Base-by-base conservation (phyloP, 192 early-diverging fungal genomes). In the Geranomyces michiganensis region DNA sequence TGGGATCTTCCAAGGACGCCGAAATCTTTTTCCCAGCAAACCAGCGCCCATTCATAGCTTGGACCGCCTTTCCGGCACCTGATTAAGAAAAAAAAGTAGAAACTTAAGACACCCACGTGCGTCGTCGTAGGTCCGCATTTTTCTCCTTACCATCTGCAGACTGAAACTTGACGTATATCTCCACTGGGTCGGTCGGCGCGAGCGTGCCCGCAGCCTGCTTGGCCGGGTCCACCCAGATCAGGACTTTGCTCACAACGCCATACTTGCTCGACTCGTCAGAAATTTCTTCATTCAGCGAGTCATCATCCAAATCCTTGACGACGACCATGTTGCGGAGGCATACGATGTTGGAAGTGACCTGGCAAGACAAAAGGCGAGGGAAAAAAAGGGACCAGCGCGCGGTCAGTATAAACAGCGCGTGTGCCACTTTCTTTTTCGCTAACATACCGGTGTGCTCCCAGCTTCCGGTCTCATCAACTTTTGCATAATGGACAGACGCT, bases 231-330 rank as follows among this genome's bases (percentile, higher is more conserved):
- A 85, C 71, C 64, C 87, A 85, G 56, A 92, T 82, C 32, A 85
- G 79, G 0, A 94, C 91, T 44, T 83, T 84, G 47, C 65, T 63
- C 6, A 96, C 88, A 56, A 75, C 73, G 0, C 94, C 94, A 68
- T 88, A 94, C 76, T 94, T 94, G 68, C 74, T 74, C 60, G 90
- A 93, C 71, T 96, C 94, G 56, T 91, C 90, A 14, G 80, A 79
- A 68, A 96, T 92, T 71, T 96, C 94, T 0, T 85, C 88, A n/a
- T 91, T 85, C 53, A 96, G 83, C 17, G 89, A 82, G 51, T 92
- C 88, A 41, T 41, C 36, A 80, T 96, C 94, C 27, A 91, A 81
- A 32, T 96, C 92, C 7, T 84, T 81, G 12, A 88, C 77, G 8
- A 81, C 79, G 29, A 90, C 91, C 17, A 87, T 89, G 68, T 94